Conservation (phyloP, 768 basidiomycete genomes). For the Mycena capillaripes region DNA sequence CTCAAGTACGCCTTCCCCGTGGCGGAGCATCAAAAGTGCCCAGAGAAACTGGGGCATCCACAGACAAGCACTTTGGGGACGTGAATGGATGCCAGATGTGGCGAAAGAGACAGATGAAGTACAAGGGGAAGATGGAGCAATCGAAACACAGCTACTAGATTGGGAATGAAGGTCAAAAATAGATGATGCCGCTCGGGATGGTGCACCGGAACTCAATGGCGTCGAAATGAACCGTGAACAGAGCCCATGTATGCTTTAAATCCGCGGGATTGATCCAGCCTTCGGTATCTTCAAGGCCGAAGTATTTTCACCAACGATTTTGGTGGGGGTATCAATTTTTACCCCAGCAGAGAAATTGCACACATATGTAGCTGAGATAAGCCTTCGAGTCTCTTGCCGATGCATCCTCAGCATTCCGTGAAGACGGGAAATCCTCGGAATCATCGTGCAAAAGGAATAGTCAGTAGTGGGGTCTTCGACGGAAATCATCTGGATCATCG, state of each 20-base stretch:
- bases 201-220: neutral
- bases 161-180: neutral
- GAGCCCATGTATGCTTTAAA: conserved; percentile 5
- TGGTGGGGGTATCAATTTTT: no score
- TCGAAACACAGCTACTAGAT: neutral
- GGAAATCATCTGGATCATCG: neutral
- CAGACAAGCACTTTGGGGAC: conserved; percentile 6
- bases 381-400: neutral
- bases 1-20: neutral
- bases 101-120: neutral
- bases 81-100: neutral
- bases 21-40: neutral
- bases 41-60: neutral
- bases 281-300: conserved; percentile 1
- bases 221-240: neutral
- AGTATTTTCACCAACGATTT: conserved; percentile 15
- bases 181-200: conserved; percentile 9
- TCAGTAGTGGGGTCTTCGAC: neutral
- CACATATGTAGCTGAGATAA: neutral
- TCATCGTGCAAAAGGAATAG: no score
- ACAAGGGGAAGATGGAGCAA: neutral
- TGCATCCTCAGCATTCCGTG: neutral
- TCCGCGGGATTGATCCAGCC: neutral
- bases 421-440: neutral
- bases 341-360: no score